Base-by-base conservation (phyloP, 352 stramenopile genomes). In the Phytopythium montanum region DNA sequence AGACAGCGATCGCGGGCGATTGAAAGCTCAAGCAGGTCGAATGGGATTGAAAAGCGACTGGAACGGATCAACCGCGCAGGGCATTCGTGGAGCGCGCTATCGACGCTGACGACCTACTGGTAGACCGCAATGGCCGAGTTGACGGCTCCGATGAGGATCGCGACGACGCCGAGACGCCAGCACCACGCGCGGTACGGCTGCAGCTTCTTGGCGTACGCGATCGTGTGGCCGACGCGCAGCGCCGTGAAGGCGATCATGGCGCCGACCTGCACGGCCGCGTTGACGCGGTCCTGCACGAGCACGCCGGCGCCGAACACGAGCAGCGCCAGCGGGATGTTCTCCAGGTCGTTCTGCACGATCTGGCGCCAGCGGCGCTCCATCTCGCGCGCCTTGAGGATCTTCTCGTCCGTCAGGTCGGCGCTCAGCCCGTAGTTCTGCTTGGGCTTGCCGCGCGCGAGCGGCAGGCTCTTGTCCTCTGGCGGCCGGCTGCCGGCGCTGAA, bases 401-500 rank as follows among this genome's bases (percentile, higher is more conserved):
- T 66, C 34, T 70, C 54, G 34, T 84, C 64, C 44, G 69, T 71
- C 33, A 59, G 51, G 54, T 70, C 54, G 4, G 44, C 57, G 57
- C 60, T 46, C 52, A 81, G 48, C 8, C 68, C 72, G 57, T 79
- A 81, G 55, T 68, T 78, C 57, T 80, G 71, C 38, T 57, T 59
- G 26, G 66, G 64, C 49, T 63, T 61, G 36, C 36, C 64, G 57
- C 72, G 61, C 28, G 68, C 61, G 23, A 67, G 28, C 12, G 38
- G 49, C 14, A 88, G 63, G 49, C 66, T 76, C 29, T 60, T 65
- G 59, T 90, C 81, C 61, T 90, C 78, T 3, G 81, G 76, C 23
- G 79, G 66, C 31, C 81, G 81, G 1, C 60, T 66, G 18, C 76
- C 79, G 4, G 76, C 51, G 31, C 41, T 48, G 64, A 87, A 91